Percentiles rank a stretch among this genome's conserved stretches.
Evolutionary conservation across 2,329 filamentous ascomycete species (phyloP).

Genomic region (Trichoderma sp.): DNA sequence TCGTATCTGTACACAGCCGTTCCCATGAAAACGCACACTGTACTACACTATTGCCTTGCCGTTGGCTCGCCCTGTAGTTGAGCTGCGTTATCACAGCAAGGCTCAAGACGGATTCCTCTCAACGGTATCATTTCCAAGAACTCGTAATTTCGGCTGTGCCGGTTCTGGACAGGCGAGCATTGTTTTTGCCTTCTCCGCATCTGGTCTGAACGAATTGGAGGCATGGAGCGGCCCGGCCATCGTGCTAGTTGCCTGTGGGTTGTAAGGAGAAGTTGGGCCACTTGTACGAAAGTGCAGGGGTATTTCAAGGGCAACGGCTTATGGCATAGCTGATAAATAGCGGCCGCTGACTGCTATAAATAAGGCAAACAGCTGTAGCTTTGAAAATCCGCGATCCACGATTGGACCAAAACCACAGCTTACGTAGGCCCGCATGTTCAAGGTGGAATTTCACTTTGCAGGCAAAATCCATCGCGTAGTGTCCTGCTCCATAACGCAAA

Average conservation of each 20-base stretch:
- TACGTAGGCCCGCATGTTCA: background rate
- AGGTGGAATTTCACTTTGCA: background rate
- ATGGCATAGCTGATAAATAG: background rate
- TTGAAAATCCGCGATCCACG: background rate
- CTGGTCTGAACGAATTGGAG: background rate
- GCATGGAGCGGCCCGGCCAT: background rate
- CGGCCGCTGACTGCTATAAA: conserved; percentile 6
- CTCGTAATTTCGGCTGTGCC: conserved; percentile 1
- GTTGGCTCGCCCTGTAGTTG: background rate
- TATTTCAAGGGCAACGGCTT: background rate
- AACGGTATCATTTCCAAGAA: background rate
- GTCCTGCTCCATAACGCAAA: background rate
- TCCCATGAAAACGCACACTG: background rate
- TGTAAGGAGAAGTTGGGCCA: background rate
- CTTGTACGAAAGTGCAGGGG: background rate
- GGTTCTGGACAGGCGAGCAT: background rate
- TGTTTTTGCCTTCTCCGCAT: background rate
- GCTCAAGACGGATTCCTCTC: background rate
- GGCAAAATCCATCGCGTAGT: background rate
- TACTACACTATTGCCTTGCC: background rate
- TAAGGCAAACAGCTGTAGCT: background rate
- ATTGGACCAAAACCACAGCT: background rate
- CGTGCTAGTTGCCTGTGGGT: background rate
- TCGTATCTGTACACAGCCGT: background rate
- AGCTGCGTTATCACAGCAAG: background rate